phyloP scores from a whole-genome alignment of 2,329 filamentous ascomycete species.

The Emmonsia crescens region DNA sequence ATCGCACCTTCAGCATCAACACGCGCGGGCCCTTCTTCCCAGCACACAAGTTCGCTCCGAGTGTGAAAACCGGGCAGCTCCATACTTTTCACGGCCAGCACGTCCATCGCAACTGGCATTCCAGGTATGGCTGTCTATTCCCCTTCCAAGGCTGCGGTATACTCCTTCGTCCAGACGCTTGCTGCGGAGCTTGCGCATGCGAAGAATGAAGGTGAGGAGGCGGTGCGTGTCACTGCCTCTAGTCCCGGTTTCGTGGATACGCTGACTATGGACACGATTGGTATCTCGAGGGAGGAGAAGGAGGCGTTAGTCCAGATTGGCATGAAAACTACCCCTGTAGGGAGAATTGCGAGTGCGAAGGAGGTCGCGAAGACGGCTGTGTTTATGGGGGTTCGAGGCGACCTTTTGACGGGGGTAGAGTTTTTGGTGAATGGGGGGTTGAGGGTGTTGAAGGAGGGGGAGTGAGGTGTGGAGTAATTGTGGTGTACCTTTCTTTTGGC shows the following conservation, averaged over 20 bases:
- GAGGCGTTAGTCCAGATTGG: conserved; percentile 3
- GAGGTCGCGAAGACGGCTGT: conserved; percentile 11
- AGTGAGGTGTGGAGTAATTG: background rate
- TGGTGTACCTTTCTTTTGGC: too few species aligned
- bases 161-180: conserved; percentile 9
- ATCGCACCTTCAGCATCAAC: conserved; percentile 11
- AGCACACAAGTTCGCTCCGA: conserved; percentile 5
- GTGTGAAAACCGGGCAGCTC: conserved; percentile 7
- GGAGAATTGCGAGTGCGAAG: conserved; percentile 6
- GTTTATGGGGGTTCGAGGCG: conserved; percentile 11
- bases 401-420: conserved; percentile 12
- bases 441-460: conserved; percentile 5
- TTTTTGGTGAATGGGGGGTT: conserved; percentile 10
- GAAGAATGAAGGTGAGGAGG: conserved; percentile 3
- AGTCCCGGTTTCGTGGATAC: conserved; percentile 12
- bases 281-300: conserved; percentile 2
- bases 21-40: conserved; percentile 10
- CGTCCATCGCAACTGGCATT: conserved; percentile 7
- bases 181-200: conserved; percentile 6
- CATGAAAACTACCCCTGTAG: conserved; percentile 6
- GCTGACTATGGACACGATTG: conserved; percentile 6
- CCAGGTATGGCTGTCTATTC: conserved; percentile 12
- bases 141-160: conserved; percentile 9
- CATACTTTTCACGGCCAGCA: conserved; percentile 11
- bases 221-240: conserved; percentile 9